phyloP scores from a whole-genome alignment of 2,329 filamentous ascomycete species.

The Xylaria sp. region DNA sequence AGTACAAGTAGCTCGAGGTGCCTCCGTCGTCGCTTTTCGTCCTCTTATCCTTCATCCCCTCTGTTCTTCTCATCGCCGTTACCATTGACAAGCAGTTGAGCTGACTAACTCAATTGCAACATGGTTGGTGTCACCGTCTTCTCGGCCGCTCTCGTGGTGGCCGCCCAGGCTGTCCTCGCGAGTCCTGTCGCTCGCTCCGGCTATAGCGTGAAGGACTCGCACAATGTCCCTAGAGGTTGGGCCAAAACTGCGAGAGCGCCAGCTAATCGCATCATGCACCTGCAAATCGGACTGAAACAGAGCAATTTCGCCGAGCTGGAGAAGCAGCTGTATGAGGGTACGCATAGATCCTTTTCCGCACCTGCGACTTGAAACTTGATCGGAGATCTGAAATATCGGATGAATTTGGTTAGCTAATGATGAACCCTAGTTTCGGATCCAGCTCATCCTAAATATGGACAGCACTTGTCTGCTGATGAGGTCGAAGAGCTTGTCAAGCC shows the following conservation, averaged over 20 bases:
- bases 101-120: constrained; percentile 30
- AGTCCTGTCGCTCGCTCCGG: constrained; percentile 42
- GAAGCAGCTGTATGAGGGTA: constrained; percentile 57
- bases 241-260: constrained; percentile 57
- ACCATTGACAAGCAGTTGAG: constrained; percentile 22
- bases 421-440: constrained; percentile 59
- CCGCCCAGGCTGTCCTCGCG: constrained; percentile 41
- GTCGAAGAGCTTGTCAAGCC: constrained; percentile 65
- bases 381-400: neutral
- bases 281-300: constrained; percentile 69
- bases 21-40: constrained; percentile 4
- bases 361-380: neutral
- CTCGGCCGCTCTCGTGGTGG: constrained; percentile 42
- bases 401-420: constrained; percentile 8
- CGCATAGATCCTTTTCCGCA: constrained; percentile 1
- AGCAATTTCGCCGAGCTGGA: constrained; percentile 64
- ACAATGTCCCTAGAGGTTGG: constrained; percentile 63
- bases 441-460: constrained; percentile 62
- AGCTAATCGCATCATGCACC: constrained; percentile 58
- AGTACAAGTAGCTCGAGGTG: constrained; percentile 25
- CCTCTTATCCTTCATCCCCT: constrained; percentile 11
- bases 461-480: constrained; percentile 61
- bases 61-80: constrained; percentile 21
- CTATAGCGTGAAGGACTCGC: constrained; percentile 62
- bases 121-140: constrained; percentile 44